Evolutionary conservation across 768 basidiomycete genomes (phyloP), one percentile per base, ranked within the genome.

Genomic region (Cystobasidium tubakii): DNA sequence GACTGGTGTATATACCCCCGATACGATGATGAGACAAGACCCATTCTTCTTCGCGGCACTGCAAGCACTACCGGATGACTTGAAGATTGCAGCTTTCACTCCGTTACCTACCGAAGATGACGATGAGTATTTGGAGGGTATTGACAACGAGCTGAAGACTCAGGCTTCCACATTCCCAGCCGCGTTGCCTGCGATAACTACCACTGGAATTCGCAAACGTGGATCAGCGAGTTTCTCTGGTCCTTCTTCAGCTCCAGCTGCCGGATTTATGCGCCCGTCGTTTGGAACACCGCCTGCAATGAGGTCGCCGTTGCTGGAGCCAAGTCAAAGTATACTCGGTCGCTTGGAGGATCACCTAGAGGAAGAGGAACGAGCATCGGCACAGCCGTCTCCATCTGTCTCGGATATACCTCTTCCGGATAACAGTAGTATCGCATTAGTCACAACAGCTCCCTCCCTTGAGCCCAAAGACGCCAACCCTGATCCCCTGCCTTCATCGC

Each of bases 71-170:
- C 69, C 69, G 10, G 69, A 71, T 39, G 69, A 55, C n/a, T 39
- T 71, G 54, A 71, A 71, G 55, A 46, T 55, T n/a, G 69, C 69
- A 55, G 69, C 69, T 21, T 71, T 71, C 69, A 71, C 69, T n/a
- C 69, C 69, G 1, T 60, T 71, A 25, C 69, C 69, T n/a, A 71
- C 50, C 12, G 69, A 71, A 60, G 69, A 71, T 31, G 54, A 55
- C 33, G 69, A 71, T 29, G 69, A 71, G 27, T 36, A 42, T 17
- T 27, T 71, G 10, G 69, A 71, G 21, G 50, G 55, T n/a, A 55
- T 71, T 1, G 69, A 71, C 36, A 23, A 36, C 21, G 69, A 71
- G 29, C 31, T 71, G 23, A 71, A 46, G 17, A 53, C 69, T 23
- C 29, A 53, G 19, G 55, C 29, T 50, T 67, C 66, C 21, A 67